Evolutionary conservation across 108 stramenopile genomes (phyloP).

Genomic region (Asterionellopsis glacialis): DNA sequence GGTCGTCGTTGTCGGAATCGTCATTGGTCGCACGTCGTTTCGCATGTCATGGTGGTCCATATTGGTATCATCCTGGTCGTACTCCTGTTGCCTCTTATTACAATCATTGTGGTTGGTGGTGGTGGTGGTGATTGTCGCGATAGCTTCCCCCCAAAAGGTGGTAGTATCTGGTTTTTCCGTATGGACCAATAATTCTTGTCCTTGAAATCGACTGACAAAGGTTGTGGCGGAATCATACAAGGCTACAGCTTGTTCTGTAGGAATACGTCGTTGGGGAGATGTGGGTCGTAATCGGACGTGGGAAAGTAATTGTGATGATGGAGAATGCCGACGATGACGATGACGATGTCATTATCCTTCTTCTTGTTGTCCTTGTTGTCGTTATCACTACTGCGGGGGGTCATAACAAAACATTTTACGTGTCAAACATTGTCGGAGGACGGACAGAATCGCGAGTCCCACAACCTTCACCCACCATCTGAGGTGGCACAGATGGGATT

Average conservation of each 20-base stretch:
- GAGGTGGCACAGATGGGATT: no score
- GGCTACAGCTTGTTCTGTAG: constrained; percentile 49
- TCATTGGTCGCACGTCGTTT: constrained; percentile 23
- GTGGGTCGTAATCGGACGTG: constrained; percentile 54
- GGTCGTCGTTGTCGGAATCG: no score
- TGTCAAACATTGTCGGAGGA: constrained; percentile 21
- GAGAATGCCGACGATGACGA: neutral
- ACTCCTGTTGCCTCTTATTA: constrained; percentile 11
- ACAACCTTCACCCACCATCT: no score
- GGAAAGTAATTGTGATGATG: constrained; percentile 27
- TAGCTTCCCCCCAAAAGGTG: constrained; percentile 6
- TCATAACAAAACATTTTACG: constrained; percentile 71
- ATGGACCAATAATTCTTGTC: constrained; percentile 44
- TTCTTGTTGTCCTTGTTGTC: neutral
- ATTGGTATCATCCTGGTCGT: constrained; percentile 18
- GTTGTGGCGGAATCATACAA: constrained; percentile 75
- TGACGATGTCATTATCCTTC: neutral
- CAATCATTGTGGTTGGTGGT: neutral
- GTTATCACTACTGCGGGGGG: neutral
- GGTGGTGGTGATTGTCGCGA: constrained; percentile 3
- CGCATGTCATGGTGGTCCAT: constrained; percentile 17
- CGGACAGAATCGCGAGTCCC: no score
- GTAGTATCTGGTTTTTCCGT: constrained; percentile 52
- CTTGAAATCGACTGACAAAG: constrained; percentile 37
- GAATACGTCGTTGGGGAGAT: constrained; percentile 50